Percentiles rank a stretch among this genome's conserved stretches.
Conservation (phyloP, 345 rosid genomes). For the Streptanthus diversifolius region DNA sequence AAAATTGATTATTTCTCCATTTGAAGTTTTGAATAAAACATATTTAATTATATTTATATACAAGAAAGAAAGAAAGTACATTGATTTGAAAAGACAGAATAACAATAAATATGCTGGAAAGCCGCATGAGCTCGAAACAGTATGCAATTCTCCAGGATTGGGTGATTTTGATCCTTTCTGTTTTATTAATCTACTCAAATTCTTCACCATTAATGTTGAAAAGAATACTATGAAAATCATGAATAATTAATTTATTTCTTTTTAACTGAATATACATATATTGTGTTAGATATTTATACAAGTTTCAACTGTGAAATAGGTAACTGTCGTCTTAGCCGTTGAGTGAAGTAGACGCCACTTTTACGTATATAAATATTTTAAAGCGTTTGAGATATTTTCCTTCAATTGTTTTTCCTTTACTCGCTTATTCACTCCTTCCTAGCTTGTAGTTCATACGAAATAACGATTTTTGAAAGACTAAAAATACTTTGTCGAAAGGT, state of each 20-base stretch:
- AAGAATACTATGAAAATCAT: not conserved
- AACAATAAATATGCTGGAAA: not conserved
- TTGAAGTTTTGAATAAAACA: not conserved
- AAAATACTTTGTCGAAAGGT: not conserved
- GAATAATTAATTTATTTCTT: not conserved
- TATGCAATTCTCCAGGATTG: not conserved
- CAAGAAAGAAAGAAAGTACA: not conserved
- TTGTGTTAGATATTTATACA: not conserved
- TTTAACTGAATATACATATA: not conserved
- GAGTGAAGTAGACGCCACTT: conserved; percentile 35
- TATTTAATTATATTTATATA: not conserved
- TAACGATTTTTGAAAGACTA: not conserved
- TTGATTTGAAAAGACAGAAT: conserved; percentile 11
- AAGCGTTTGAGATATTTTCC: not conserved
- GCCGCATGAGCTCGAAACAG: conserved; percentile 9
- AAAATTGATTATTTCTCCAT: not conserved
- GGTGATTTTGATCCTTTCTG: not conserved
- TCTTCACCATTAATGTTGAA: not conserved
- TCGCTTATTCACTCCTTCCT: not conserved
- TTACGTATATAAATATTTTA: not conserved
- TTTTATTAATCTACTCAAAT: not conserved
- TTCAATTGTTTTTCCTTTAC: not conserved
- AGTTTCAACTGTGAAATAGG: conserved; percentile 8
- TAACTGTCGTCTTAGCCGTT: conserved; percentile 28
- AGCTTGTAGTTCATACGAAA: conserved; percentile 7